Evolutionary conservation across 148 eudicot species (phyloP).

Genomic region (Euryodendron excelsum): DNA sequence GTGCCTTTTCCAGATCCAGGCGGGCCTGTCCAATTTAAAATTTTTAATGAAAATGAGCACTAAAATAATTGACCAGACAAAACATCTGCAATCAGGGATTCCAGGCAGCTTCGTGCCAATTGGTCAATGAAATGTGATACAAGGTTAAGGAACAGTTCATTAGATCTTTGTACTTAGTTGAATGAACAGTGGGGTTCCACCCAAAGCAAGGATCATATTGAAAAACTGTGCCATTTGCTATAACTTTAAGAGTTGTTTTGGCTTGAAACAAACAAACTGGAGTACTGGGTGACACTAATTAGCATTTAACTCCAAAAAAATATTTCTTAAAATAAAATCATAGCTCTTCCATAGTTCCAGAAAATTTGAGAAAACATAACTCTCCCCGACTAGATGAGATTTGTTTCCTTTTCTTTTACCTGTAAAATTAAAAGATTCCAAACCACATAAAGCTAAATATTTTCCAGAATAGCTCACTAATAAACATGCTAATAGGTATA

Average conservation of each 20-base stretch:
- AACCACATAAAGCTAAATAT: too few species aligned
- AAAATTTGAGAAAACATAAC: too few species aligned
- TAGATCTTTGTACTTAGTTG: neutral
- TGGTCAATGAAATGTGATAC: neutral
- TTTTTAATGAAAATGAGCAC: neutral
- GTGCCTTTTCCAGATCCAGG: constrained; percentile 99
- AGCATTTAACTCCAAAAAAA: too few species aligned
- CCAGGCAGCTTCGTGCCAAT: neutral
- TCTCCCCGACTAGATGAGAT: too few species aligned
- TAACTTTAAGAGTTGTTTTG: too few species aligned
- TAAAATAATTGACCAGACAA: neutral
- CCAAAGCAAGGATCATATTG: neutral
- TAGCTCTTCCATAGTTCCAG: too few species aligned
- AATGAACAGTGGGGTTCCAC: neutral
- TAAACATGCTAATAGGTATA: neutral
- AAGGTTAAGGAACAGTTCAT: neutral
- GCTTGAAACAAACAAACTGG: too few species aligned
- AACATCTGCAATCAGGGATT: neutral
- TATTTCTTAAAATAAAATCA: too few species aligned
- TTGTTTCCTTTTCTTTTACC: too few species aligned
- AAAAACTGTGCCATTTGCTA: neutral
- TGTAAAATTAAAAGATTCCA: too few species aligned
- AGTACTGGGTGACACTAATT: too few species aligned
- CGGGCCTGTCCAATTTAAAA: constrained; percentile 52
- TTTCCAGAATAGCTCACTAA: neutral